Evolutionary conservation across 1,284 basidiomycete genomes (phyloP).

Genomic region (Taiwanofungus camphoratus): DNA sequence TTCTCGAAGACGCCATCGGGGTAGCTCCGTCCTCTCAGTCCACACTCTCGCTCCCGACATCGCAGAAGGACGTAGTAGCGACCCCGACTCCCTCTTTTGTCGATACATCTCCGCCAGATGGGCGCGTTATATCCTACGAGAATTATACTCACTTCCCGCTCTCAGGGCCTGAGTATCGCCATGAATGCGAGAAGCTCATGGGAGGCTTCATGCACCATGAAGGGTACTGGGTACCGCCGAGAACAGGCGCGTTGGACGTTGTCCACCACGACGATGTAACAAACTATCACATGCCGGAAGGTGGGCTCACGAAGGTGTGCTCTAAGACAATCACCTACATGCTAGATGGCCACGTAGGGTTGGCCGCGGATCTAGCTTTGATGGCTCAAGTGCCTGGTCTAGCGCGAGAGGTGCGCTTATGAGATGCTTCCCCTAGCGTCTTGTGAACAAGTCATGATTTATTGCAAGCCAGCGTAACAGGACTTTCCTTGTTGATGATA

Average conservation of each 20-base stretch:
- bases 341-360: constrained; percentile 59
- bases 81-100: constrained; percentile 15
- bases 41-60: constrained; percentile 1
- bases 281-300: constrained; percentile 29
- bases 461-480: constrained; percentile 23
- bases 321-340: constrained; percentile 62
- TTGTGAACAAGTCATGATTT: too few relatives aligned
- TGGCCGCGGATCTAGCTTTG: constrained; percentile 56
- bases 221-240: constrained; percentile 47
- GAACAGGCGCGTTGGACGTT: constrained; percentile 36
- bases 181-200: constrained; percentile 48
- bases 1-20: constrained; percentile 28
- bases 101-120: constrained; percentile 18
- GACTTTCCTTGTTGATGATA: constrained; percentile 34
- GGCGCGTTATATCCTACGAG: constrained; percentile 47
- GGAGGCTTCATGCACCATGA: constrained; percentile 44
- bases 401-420: constrained; percentile 53
- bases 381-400: constrained; percentile 61
- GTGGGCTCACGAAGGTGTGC: constrained; percentile 37
- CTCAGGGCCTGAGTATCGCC: constrained; percentile 45
- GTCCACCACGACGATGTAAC: constrained; percentile 37
- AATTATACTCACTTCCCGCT: constrained; percentile 59
- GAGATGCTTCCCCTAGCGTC: too few relatives aligned
- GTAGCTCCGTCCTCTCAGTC: neutral
- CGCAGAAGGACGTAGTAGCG: neutral